These are phyloP conservation scores for Ophiostoma ulmi DNA, from an alignment of 2,329 filamentous ascomycete genomes.

Conservation along the genomic window DNA sequence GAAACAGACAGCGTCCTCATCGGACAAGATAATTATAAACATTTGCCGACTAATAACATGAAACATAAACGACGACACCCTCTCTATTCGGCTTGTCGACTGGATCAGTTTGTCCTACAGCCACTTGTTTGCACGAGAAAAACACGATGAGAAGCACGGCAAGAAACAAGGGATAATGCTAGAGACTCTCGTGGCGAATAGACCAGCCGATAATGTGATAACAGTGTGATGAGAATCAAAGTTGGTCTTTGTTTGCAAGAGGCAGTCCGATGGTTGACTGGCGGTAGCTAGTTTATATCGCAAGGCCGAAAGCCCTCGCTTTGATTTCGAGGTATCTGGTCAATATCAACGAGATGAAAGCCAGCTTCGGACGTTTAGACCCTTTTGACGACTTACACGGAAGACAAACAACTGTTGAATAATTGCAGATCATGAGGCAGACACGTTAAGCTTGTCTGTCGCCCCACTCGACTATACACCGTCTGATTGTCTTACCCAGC, in stretches of 20 bases:
- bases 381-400: not conserved
- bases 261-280: not conserved
- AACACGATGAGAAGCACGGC: no score
- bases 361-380: not conserved
- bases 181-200: constrained; percentile 13
- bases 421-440: not conserved
- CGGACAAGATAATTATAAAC: not conserved
- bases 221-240: constrained; percentile 20
- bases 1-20: not conserved
- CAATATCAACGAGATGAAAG: not conserved
- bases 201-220: not conserved
- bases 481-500: not conserved
- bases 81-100: not conserved
- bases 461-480: not conserved
- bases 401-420: not conserved
- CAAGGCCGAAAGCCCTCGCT: not conserved
- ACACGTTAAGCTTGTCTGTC: not conserved
- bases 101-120: constrained; percentile 22
- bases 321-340: not conserved
- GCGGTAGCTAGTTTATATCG: not conserved
- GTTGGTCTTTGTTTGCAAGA: not conserved
- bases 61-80: constrained; percentile 24
- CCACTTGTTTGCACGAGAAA: constrained; percentile 11
- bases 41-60: constrained; percentile 24
- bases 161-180: not conserved